Conservation (phyloP, 2,329 filamentous ascomycete genomes). For the Thyridium curvatum region DNA sequence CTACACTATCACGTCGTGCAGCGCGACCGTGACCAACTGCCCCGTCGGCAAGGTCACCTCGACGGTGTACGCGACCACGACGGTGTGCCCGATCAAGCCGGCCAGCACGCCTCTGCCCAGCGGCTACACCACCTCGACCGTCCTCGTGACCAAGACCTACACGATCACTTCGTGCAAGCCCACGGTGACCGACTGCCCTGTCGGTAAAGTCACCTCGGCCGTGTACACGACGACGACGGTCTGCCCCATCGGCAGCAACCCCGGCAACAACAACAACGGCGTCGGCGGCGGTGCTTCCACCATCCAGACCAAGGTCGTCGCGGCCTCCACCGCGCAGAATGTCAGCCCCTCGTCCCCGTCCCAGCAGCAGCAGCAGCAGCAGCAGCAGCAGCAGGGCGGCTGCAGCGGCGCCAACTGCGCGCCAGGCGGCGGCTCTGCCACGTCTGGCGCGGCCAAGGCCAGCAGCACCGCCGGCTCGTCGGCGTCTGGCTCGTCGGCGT, state of each 20-base stretch:
- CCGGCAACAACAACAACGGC: not conserved
- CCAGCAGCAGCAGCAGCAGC: no score
- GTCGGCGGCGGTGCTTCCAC: not conserved
- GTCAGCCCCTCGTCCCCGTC: no score
- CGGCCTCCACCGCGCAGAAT: no score
- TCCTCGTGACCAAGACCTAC: slow-evolving; percentile 15
- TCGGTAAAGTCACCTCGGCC: slow-evolving; percentile 1
- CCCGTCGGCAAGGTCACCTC: slow-evolving; percentile 12
- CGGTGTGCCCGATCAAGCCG: not conserved
- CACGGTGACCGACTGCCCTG: slow-evolving; percentile 18
- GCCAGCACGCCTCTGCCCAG: not conserved
- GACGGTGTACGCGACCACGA: not conserved
- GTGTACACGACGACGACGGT: slow-evolving; percentile 3
- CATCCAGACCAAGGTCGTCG: no score
- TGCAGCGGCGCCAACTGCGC: not conserved
- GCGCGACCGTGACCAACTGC: slow-evolving; percentile 17
- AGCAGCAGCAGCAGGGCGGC: not conserved
- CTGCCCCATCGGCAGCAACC: not conserved
- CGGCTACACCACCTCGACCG: slow-evolving; percentile 11
- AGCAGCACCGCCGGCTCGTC: slow-evolving; percentile 1
- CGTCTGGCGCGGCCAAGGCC: not conserved
- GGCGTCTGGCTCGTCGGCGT: slow-evolving; percentile 1
- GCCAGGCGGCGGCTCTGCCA: not conserved
- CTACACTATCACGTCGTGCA: slow-evolving; percentile 19
- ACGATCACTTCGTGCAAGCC: slow-evolving; percentile 19